Base-by-base conservation (phyloP, 495 filamentous ascomycete species). In the Tuber microsphaerosporum region DNA sequence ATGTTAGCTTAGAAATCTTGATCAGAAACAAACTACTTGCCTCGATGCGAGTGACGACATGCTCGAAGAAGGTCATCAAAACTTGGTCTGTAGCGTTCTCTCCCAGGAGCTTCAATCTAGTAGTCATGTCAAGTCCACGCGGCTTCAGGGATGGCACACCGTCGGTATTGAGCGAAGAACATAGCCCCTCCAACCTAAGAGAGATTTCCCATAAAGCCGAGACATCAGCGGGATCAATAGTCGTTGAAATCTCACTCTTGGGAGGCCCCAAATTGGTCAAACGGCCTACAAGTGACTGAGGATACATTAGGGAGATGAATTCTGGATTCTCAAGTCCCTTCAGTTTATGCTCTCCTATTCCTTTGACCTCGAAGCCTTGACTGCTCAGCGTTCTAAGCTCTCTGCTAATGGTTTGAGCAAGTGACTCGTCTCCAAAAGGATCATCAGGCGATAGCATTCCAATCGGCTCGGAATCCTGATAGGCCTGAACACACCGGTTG, bases 291-390 rank as follows among this genome's bases (percentile, higher is more conserved):
- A 99, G 88, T 17, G 91, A 86, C 79, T 94, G 92, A 2, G 95
- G 94, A 83, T 96, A 98, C 82, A 98, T 92, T 51, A 97, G 89
- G 83, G 94, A 97, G 72, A 99, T 90, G 73, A 92, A 90, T 83
- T 99, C 95, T 7, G 96, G 95, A 83, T 99, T 99, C 82, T 99
- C 95, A 12, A 99, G 89, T 3, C 95, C 95, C 83, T 99, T 99
- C 46, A 99, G 86, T 80, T 95, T 97, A 65, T 90, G 89, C 81
- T 97, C 92, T 34, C 95, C 95, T 81, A 98, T 92, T 78, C 96
- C 93, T 84, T 97, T 97, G 81, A 97, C 93, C 82, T 97, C 92
- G 81, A 98, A 99, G 26, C 96, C 96, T 85, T 97, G 93, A 76
- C 90, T 93, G 76, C 90, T 93, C 37, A 99, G 87, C 20, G 92